phyloP scores from a whole-genome alignment of 2,329 filamentous ascomycete species.

The Trichoderma brevicompactum region DNA sequence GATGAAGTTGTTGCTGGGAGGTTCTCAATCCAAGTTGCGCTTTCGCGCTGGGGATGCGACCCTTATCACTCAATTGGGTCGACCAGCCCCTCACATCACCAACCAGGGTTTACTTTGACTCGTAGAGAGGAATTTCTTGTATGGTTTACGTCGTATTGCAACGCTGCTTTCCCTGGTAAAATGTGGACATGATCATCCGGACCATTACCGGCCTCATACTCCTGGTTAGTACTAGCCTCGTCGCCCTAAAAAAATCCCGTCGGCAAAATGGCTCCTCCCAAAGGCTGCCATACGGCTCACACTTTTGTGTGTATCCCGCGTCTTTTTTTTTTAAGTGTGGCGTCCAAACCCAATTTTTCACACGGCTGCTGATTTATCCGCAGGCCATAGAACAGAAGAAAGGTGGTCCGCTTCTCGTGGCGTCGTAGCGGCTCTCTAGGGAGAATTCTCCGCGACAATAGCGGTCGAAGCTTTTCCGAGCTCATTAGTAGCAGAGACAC shows the following conservation, averaged over 20 bases:
- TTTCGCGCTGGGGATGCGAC: slow-evolving; percentile 26
- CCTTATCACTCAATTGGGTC: slow-evolving; percentile 26
- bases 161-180: slow-evolving; percentile 1
- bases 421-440: neutral
- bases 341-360: neutral
- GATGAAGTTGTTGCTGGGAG: neutral
- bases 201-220: slow-evolving; percentile 21
- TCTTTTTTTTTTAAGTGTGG: slow-evolving; percentile 8
- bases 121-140: slow-evolving; percentile 5
- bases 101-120: slow-evolving; percentile 20
- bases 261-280: slow-evolving; percentile 18
- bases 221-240: slow-evolving; percentile 23
- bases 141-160: slow-evolving; percentile 20
- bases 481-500: neutral
- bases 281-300: neutral
- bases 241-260: slow-evolving; percentile 6
- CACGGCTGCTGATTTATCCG: slow-evolving; percentile 1
- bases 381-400: neutral
- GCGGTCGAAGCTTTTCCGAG: slow-evolving; percentile 9
- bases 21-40: slow-evolving; percentile 1
- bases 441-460: slow-evolving; percentile 14
- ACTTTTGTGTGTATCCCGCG: neutral
- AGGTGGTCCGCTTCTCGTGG: neutral
- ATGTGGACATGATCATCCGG: slow-evolving; percentile 28
- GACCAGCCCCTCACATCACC: slow-evolving; percentile 25